These are phyloP conservation scores for Capsella bursapastoris DNA, from an alignment of 345 rosid genomes.

Conservation along the genomic window DNA sequence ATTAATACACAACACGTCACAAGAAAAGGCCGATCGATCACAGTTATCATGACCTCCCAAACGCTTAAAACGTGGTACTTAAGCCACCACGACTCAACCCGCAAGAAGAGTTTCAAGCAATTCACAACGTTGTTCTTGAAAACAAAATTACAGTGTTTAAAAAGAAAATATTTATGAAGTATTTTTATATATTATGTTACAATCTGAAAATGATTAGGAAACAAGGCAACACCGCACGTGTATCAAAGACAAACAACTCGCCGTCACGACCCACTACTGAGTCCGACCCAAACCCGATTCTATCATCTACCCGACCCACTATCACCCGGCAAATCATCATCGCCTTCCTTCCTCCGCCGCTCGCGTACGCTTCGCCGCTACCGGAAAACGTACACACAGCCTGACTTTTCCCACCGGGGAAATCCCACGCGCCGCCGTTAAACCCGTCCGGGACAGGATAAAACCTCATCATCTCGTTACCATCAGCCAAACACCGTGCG, in stretches of 20 bases:
- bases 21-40: not conserved
- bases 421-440: conserved; percentile 52
- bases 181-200: conserved; percentile 38
- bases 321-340: conserved; percentile 88
- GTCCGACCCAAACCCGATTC: conserved; percentile 57
- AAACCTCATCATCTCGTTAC: conserved; percentile 95
- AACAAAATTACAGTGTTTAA: not conserved
- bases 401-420: conserved; percentile 48
- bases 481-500: conserved; percentile 81
- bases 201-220: conserved; percentile 80
- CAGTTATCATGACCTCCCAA: not conserved
- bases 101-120: not conserved
- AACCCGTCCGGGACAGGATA: conserved; percentile 51
- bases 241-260: conserved; percentile 76
- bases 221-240: conserved; percentile 90
- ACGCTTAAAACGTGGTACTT: not conserved
- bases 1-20: not conserved
- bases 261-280: conserved; percentile 72
- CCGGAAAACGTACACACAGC: conserved; percentile 66
- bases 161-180: too few species aligned
- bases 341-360: conserved; percentile 67
- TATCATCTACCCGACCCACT: conserved; percentile 73
- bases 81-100: not conserved
- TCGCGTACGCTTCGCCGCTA: conserved; percentile 75
- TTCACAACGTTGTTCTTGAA: not conserved